Percentiles rank a stretch among this genome's conserved stretches.
Conservation (phyloP, 768 basidiomycete genomes). For the Tephrocybe sp. region DNA sequence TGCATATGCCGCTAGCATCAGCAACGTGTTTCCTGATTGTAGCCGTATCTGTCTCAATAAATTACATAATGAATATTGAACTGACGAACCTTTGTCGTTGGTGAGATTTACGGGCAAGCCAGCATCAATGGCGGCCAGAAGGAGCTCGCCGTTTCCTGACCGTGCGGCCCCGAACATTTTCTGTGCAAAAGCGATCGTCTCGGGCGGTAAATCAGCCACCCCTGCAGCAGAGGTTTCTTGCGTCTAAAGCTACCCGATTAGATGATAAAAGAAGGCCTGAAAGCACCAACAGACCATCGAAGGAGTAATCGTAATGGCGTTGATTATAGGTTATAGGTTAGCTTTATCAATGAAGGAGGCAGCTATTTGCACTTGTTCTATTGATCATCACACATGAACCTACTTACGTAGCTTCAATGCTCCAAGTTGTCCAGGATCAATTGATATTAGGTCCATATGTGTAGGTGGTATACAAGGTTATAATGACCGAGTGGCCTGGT, state of each 20-base stretch:
- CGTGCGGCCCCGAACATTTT: slow-evolving; percentile 79
- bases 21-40: slow-evolving; percentile 65
- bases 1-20: slow-evolving; percentile 78
- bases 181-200: slow-evolving; percentile 57
- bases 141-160: slow-evolving; percentile 47
- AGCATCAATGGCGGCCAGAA: slow-evolving; percentile 62
- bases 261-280: neutral
- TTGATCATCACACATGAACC: neutral
- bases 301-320: neutral
- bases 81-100: slow-evolving; percentile 59
- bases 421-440: too few relatives aligned
- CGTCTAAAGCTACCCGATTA: neutral
- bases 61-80: neutral
- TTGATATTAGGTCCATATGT: neutral
- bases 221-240: slow-evolving; percentile 13
- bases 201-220: slow-evolving; percentile 33
- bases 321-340: neutral
- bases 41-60: neutral
- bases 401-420: too few relatives aligned
- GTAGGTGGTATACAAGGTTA: slow-evolving; percentile 7
- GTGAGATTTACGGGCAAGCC: slow-evolving; percentile 74
- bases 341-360: too few relatives aligned
- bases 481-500: neutral
- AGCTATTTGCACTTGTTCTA: too few relatives aligned
- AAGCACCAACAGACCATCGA: slow-evolving; percentile 7